Base-by-base conservation (phyloP, 805 yeast genomes). In the Ogataea salicorniae region DNA sequence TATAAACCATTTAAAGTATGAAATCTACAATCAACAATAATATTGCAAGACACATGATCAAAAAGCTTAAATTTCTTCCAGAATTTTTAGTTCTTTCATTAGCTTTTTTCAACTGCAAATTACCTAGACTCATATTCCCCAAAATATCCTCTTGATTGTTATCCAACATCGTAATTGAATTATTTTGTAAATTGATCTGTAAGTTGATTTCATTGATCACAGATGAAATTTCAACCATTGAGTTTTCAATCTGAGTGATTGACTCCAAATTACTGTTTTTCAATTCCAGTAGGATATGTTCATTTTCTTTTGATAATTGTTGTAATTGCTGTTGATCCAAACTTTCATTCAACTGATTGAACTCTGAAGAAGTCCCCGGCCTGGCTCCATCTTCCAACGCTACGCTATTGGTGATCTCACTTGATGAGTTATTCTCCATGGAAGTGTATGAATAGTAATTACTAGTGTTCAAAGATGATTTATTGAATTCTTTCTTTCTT, bases 191-290 rank as follows among this genome's bases (percentile, higher is more conserved):
- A 22, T 79, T 78, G 42, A 90, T 70, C 61, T 91, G 95, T 46
- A 82, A 71, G 13, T 87, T 75, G 46, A 90, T 71, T 59, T 87
- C 94, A 22, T 82, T 73, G 59, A 90, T 92, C 51, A 91, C 64
- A 46, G 82, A 78, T 1, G 90, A 76, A 39, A 91, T 83, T 59
- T 88, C 96, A 39, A 81, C 61, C 64, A 84, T 80, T 1, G 87
- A 77, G 26, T 69, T 69, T 56, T 83, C 84, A 34, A 85, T 71
- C 50, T 75, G 70, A 50, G 78, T 80, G 7, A 83, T 84, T 50
- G 81, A 80, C 37, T 76, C 70, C 26, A 84, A 57, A 51, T 84
- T 85, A 43, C 76, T 76, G n/a, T 77, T 68, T 55, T 85, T 85
- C 43, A 77, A 62, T 40, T 74, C 71, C 14, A 84, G 59, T 11